Evolutionary conservation across 2,329 filamentous ascomycete genomes (phyloP), one percentile per base, ranked within the genome.

Genomic region (Cryoendolithus antarcticus): DNA sequence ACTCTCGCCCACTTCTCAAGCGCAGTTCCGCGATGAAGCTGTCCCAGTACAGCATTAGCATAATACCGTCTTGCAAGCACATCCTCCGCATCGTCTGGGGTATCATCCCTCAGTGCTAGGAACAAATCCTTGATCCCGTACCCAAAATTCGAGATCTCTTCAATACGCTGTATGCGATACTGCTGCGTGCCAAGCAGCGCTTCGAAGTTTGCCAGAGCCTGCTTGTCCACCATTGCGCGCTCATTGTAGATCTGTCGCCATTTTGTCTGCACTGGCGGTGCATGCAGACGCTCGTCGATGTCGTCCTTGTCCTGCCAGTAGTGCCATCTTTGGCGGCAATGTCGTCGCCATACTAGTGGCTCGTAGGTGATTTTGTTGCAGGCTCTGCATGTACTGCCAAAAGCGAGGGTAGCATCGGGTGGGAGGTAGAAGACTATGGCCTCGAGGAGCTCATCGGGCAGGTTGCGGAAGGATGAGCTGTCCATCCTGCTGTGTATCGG

Each of bases 371-470:
- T 65, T 35, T 68, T 66, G 50, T 75, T 66, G 50, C 89, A 71
- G 42, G 76, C 75, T 48, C 66, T 74, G 13, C 74, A 84, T 8
- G 81, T 68, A 19, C 66, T 48, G 71, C 80, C 54, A 61, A 75
- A 55, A 63, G 67, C 61, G 32, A 71, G 58, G 28, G 73, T 63
- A 30, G 66, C 66, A 33, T 50, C 50, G 6, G 74, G 69, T 35
- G 69, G 63, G 37, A 76, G 65, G 54, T 77, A 77, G 45, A 71
- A 69, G 48, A 95, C 70, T 48, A 96, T 82, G 38, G 79, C 72
- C 56, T 85, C 77, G 51, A 96, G 70, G 46, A 96, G 74, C 65
- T 98, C 91, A 60, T 89, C 82, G 31, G 88, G 88, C 29, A 91
- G 67, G 12, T 35, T 39, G 34, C 45, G 45, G 30, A 54, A 35